A percentile compares a stretch with the other conserved stretches of the same genome.
phyloP scores from a whole-genome alignment of 345 rosid genomes.

The Heritiera littoralis region DNA sequence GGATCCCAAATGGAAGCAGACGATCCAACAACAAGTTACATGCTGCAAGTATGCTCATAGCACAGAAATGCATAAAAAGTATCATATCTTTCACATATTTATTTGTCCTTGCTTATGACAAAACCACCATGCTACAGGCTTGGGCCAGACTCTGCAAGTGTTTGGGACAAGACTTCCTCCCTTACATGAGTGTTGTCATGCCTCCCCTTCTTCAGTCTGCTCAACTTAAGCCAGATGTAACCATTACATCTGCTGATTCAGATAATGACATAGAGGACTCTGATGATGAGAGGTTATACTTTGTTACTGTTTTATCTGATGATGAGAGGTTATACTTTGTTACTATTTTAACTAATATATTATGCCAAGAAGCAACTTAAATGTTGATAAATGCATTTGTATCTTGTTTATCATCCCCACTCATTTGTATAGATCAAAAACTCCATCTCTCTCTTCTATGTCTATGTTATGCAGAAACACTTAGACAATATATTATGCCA shows the following conservation, averaged over 20 bases:
- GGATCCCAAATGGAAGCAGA: conserved; percentile 97
- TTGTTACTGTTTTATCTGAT: conserved; percentile 17
- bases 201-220: conserved; percentile 98
- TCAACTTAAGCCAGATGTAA: conserved; percentile 98
- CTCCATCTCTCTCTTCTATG: not conserved
- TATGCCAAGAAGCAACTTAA: not conserved
- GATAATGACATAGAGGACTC: conserved; percentile 90
- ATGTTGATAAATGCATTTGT: not conserved
- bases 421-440: not conserved
- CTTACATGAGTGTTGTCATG: conserved; percentile 98
- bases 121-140: conserved; percentile 54
- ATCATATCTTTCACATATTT: conserved; percentile 1
- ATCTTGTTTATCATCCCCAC: not conserved
- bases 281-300: conserved; percentile 88
- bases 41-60: conserved; percentile 73
- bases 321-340: conserved; percentile 75
- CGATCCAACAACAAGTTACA: conserved; percentile 97
- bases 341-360: conserved; percentile 15
- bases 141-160: conserved; percentile 99
- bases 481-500: not conserved
- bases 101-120: conserved; percentile 13
- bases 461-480: not conserved
- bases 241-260: conserved; percentile 96
- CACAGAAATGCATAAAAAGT: not conserved
- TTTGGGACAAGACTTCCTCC: conserved; percentile 97